phyloP scores from a whole-genome alignment of 1,139 yeast genomes.

The Sugiyamaella japonica region DNA sequence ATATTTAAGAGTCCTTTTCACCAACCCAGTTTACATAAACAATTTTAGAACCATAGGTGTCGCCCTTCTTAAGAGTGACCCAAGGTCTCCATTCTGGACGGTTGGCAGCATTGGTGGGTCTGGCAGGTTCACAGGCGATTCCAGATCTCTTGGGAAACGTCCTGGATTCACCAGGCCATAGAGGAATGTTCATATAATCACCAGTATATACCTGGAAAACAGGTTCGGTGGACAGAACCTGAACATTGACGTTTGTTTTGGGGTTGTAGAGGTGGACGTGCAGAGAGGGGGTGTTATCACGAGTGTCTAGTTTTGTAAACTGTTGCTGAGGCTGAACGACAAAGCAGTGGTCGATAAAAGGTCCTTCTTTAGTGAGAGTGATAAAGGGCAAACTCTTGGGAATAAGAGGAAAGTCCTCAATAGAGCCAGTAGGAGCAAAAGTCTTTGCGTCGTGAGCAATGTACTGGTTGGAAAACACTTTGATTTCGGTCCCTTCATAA shows the following conservation, averaged over 20 bases:
- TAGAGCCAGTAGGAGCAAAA: constrained; percentile 55
- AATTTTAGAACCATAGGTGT: constrained; percentile 55
- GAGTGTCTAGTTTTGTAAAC: constrained; percentile 44
- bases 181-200: constrained; percentile 47
- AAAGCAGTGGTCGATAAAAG: constrained; percentile 54
- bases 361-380: constrained; percentile 38
- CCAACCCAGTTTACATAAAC: constrained; percentile 40
- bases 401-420: constrained; percentile 38
- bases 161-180: constrained; percentile 39
- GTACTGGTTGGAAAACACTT: constrained; percentile 38
- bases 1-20: constrained; percentile 8
- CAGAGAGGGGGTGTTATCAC: constrained; percentile 42
- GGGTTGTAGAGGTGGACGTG: constrained; percentile 54
- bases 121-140: constrained; percentile 63
- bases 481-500: constrained; percentile 37
- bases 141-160: constrained; percentile 52
- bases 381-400: constrained; percentile 33
- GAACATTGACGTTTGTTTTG: constrained; percentile 46
- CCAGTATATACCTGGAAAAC: constrained; percentile 70
- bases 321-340: constrained; percentile 45
- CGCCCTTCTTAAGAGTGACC: constrained; percentile 55
- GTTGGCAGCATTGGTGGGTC: constrained; percentile 60
- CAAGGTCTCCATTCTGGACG: constrained; percentile 50
- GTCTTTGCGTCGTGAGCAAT: constrained; percentile 45
- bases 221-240: constrained; percentile 62